Evolutionary conservation across 1,284 basidiomycete species (phyloP), one percentile per base, ranked within the genome.

Genomic region (Tilletia indica): DNA sequence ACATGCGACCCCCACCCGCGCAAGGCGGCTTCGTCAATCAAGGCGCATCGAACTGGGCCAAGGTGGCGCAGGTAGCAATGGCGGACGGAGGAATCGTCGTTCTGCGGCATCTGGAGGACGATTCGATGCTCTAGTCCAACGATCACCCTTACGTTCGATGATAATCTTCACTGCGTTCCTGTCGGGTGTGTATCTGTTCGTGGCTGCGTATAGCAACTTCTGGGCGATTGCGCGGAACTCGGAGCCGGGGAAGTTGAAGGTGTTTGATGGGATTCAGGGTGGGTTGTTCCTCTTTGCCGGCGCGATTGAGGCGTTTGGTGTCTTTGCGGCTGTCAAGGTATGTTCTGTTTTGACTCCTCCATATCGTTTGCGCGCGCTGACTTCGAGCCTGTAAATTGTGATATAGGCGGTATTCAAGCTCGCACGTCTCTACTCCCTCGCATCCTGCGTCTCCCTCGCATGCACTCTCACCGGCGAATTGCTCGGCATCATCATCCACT

Each of bases 121-220:
- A 45, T 64, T 64, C 61, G 14, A 39, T 16, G 36, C 36, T 14
- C 61, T 64, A 9, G 73, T 79, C 58, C 78, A 79, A 16, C 78
- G 76, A 2, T 74, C 76, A 68, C 76, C 78, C 36, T 71, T 81
- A 2, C 78, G 80, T n/a, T 77, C 78, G 0, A 73, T 81, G 61
- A 48, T 81, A 49, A 70, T 81, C 58, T 71, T 81, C 68, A 77
- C 77, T 21, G 72, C 77, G n/a, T 71, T 80, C 70, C 68, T 78
- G 67, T 77, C 76, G 36, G 70, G 76, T 56, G 68, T 80, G 72
- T 81, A 80, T 70, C 77, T 80, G 21, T 42, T 77, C 38, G 69
- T 80, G 16, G 63, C 74, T 16, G 73, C 77, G 34, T 73, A 73
- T 64, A 71, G 72, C 58, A 70, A 77, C 66, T 78, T 81, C 66